A percentile compares a stretch with the other conserved stretches of the same genome.
These are phyloP conservation scores for Fusarium nurragi DNA, from an alignment of 2,329 filamentous ascomycete genomes.

Conservation along the genomic window DNA sequence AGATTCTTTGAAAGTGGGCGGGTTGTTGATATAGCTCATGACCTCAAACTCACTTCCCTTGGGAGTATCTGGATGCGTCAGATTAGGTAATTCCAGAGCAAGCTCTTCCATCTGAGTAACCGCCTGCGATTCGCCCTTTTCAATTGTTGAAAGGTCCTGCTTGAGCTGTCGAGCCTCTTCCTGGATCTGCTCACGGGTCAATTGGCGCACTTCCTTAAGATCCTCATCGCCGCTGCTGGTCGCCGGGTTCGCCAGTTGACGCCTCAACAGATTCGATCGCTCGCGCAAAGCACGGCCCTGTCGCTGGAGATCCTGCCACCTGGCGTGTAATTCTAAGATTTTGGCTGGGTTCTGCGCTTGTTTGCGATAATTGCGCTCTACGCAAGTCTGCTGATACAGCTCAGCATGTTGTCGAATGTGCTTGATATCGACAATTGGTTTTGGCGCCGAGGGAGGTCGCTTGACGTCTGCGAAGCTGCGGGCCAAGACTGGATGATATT, in stretches of 20 bases:
- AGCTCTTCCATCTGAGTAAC: constrained; percentile 75
- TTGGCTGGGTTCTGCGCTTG: constrained; percentile 64
- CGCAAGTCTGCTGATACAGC: constrained; percentile 83
- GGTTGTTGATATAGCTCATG: constrained; percentile 81
- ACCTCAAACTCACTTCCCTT: constrained; percentile 71
- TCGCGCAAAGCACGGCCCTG: constrained; percentile 70
- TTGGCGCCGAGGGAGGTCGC: constrained; percentile 78
- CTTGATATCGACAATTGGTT: constrained; percentile 82
- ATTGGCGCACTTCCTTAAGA: constrained; percentile 47
- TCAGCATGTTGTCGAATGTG: constrained; percentile 88
- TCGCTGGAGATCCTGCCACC: constrained; percentile 69
- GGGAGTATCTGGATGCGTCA: constrained; percentile 81
- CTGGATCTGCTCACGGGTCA: constrained; percentile 64
- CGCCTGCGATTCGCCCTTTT: constrained; percentile 68
- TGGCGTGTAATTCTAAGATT: constrained; percentile 65
- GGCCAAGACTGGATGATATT: constrained; percentile 8
- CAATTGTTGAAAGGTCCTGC: constrained; percentile 66
- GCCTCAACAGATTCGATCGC: constrained; percentile 70
- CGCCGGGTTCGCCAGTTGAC: constrained; percentile 62
- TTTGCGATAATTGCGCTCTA: constrained; percentile 81
- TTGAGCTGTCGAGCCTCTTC: constrained; percentile 74
- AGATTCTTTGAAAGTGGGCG: constrained; percentile 56
- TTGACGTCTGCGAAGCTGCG: constrained; percentile 45
- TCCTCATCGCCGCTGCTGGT: constrained; percentile 57
- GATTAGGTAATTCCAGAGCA: constrained; percentile 83